phyloP scores from a whole-genome alignment of 2,329 filamentous ascomycete species.

The Colletotrichum sp. region DNA sequence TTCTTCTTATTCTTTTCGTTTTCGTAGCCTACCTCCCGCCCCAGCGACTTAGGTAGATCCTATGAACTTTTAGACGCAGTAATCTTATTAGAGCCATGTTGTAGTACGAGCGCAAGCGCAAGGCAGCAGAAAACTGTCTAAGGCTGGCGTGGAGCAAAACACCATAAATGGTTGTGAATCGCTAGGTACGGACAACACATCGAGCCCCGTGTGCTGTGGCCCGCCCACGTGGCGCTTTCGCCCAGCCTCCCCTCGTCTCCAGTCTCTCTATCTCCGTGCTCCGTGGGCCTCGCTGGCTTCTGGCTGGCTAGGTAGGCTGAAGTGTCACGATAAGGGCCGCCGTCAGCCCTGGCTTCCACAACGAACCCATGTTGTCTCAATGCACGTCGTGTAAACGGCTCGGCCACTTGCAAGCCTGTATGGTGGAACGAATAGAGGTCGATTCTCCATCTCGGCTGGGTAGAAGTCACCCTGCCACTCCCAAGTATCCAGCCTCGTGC shows the following conservation, averaged over 20 bases:
- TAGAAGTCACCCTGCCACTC: neutral
- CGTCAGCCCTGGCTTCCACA: neutral
- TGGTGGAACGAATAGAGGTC: neutral
- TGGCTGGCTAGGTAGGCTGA: neutral
- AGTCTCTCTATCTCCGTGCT: neutral
- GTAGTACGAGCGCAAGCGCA: neutral
- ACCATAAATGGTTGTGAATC: neutral
- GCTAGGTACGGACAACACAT: neutral
- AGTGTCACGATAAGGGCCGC: neutral
- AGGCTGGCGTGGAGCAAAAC: neutral
- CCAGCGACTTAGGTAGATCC: neutral
- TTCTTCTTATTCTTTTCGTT: neutral
- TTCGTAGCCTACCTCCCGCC: neutral
- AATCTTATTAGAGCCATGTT: neutral
- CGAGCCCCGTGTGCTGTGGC: neutral
- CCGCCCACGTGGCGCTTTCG: slow-evolving; percentile 10
- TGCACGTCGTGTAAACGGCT: neutral
- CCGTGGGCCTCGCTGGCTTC: neutral
- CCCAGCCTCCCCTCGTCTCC: neutral
- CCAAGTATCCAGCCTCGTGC: slow-evolving; percentile 1
- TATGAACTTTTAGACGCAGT: neutral
- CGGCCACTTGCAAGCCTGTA: slow-evolving; percentile 3
- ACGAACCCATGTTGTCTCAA: neutral
- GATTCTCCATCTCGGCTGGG: slow-evolving; percentile 6
- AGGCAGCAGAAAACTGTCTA: neutral